Evolutionary conservation across 2,329 filamentous ascomycete genomes (phyloP).

Genomic region (Alternaria arbusti): DNA sequence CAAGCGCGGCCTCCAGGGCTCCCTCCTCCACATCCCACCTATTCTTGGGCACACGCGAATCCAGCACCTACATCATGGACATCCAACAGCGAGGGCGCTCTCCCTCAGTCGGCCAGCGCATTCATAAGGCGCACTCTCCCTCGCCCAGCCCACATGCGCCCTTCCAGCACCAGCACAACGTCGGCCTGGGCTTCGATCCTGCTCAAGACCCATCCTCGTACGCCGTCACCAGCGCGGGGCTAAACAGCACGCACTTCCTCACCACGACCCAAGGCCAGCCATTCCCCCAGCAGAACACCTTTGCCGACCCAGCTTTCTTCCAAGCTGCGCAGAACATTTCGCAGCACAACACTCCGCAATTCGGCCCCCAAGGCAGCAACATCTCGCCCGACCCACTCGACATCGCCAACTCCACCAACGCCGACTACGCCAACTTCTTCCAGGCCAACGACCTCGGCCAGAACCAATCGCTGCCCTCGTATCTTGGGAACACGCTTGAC

Average conservation of each 20-base stretch:
- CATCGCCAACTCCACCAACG: conserved; percentile 32
- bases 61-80: conserved; percentile 57
- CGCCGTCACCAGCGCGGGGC: conserved; percentile 44
- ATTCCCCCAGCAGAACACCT: conserved; percentile 49
- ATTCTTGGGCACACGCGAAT: conserved; percentile 42
- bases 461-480: conserved; percentile 66
- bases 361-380: conserved; percentile 49
- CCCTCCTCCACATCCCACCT: conserved; percentile 21
- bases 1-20: conserved; percentile 29
- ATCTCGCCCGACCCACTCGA: conserved; percentile 46
- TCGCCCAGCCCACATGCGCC: conserved; percentile 66
- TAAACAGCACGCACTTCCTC: conserved; percentile 49
- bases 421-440: conserved; percentile 61
- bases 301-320: conserved; percentile 53
- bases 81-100: conserved; percentile 65
- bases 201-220: conserved; percentile 53
- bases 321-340: conserved; percentile 48
- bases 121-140: conserved; percentile 72
- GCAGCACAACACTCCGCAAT: conserved; percentile 63
- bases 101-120: conserved; percentile 62
- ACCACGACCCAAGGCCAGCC: conserved; percentile 55
- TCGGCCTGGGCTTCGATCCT: conserved; percentile 53
- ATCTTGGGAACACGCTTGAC: conserved; percentile 57
- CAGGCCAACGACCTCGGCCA: conserved; percentile 59
- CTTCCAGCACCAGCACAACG: conserved; percentile 60